Evolutionary conservation across 345 rosid species (phyloP).

Genomic region (Reutealis trisperma): DNA sequence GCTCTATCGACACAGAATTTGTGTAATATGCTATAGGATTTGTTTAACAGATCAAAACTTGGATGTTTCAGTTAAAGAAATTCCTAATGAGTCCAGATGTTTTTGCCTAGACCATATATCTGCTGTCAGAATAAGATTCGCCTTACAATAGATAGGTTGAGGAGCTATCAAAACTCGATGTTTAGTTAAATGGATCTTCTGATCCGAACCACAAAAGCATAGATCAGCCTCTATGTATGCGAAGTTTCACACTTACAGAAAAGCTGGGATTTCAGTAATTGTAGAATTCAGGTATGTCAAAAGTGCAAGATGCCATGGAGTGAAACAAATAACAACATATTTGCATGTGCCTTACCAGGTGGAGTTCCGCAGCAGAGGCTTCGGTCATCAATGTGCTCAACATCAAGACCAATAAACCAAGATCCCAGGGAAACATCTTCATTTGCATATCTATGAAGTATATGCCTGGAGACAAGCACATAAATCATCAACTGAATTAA

Average conservation of each 20-base stretch:
- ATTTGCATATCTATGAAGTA: conserved; percentile 88
- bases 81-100: neutral
- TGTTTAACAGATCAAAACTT: neutral
- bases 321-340: neutral
- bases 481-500: conserved; percentile 11
- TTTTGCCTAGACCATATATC: too few species aligned
- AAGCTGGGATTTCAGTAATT: neutral
- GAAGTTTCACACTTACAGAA: too few species aligned
- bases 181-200: too few species aligned
- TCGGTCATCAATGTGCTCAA: conserved; percentile 87
- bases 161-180: neutral
- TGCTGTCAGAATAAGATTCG: too few species aligned
- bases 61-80: too few species aligned
- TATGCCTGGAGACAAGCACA: conserved; percentile 45
- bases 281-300: neutral
- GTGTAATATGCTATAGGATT: neutral
- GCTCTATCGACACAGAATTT: neutral
- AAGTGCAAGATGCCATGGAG: neutral
- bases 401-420: conserved; percentile 98
- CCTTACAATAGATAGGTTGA: neutral
- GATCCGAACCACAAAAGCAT: too few species aligned
- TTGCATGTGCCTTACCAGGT: conserved; percentile 54
- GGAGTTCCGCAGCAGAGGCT: conserved; percentile 94
- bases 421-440: conserved; percentile 96
- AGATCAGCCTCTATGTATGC: too few species aligned